Percentiles rank a stretch among this genome's conserved stretches.
Conservation (phyloP, 2,329 filamentous ascomycete species). For the Coniochaeta sp. region DNA sequence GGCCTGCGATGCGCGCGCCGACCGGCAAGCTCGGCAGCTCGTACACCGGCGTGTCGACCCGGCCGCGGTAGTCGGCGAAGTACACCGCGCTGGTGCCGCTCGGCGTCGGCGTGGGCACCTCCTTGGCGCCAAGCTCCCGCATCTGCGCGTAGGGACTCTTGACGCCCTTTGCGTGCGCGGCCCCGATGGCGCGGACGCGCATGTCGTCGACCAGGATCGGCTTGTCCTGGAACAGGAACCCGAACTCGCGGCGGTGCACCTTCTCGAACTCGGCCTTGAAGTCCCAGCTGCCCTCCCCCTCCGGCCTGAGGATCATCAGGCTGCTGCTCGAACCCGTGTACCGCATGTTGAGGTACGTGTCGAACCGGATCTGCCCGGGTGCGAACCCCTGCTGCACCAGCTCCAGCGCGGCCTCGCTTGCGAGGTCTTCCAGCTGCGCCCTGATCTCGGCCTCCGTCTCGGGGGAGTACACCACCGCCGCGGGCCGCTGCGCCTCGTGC, state of each 20-base stretch:
- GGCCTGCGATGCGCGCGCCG: constrained; percentile 51
- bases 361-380: background rate
- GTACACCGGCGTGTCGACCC: constrained; percentile 54
- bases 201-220: constrained; percentile 68
- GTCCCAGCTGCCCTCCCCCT: constrained; percentile 55
- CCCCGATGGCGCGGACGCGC: constrained; percentile 57
- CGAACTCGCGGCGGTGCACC: constrained; percentile 65
- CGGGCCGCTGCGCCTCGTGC: constrained; percentile 59
- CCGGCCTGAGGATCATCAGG: constrained; percentile 13
- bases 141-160: constrained; percentile 43
- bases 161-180: background rate
- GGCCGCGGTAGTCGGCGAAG: constrained; percentile 49
- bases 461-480: constrained; percentile 33
- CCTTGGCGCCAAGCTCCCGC: constrained; percentile 22
- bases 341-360: constrained; percentile 4
- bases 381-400: constrained; percentile 1
- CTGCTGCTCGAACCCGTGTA: background rate
- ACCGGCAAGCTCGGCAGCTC: constrained; percentile 51
- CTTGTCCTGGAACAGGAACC: constrained; percentile 55
- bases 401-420: background rate
- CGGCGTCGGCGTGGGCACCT: constrained; percentile 53
- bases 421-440: background rate
- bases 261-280: constrained; percentile 60
- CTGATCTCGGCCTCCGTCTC: constrained; percentile 18
- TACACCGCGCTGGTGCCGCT: constrained; percentile 46